These are phyloP conservation scores for Apiotrichum sp. DNA, from an alignment of 1,284 basidiomycete species.

Conservation along the genomic window DNA sequence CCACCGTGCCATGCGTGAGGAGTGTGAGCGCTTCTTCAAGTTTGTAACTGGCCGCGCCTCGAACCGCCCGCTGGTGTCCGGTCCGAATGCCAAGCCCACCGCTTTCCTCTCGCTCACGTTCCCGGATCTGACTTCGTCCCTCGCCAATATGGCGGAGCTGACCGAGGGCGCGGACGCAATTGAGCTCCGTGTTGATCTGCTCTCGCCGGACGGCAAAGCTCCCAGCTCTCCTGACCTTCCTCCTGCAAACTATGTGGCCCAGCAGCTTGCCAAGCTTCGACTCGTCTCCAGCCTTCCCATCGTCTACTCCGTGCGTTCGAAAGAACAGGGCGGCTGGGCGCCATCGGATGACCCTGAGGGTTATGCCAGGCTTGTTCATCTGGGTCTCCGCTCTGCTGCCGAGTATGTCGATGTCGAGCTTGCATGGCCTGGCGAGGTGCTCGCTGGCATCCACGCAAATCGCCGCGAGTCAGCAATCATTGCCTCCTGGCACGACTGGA, in stretches of 20 bases:
- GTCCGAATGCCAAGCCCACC: constrained; percentile 56
- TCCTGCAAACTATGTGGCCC: constrained; percentile 64
- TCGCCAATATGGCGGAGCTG: constrained; percentile 65
- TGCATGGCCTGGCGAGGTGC: constrained; percentile 60
- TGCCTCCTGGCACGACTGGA: constrained; percentile 92
- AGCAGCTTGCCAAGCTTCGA: constrained; percentile 75
- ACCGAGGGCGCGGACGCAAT: constrained; percentile 84
- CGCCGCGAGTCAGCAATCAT: constrained; percentile 77
- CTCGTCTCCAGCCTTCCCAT: constrained; percentile 75
- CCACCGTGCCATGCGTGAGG: constrained; percentile 34
- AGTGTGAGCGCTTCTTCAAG: constrained; percentile 64
- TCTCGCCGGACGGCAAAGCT: constrained; percentile 54
- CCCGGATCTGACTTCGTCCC: constrained; percentile 70
- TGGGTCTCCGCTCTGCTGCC: constrained; percentile 75
- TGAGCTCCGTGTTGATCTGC: constrained; percentile 86
- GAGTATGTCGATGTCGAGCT: constrained; percentile 94
- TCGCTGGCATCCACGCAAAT: constrained; percentile 57
- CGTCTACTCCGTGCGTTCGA: constrained; percentile 85
- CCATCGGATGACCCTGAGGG: constrained; percentile 70
- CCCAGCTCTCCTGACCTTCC: constrained; percentile 57
- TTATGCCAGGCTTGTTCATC: constrained; percentile 68
- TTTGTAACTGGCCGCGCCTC: constrained; percentile 72
- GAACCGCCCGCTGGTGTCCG: constrained; percentile 52
- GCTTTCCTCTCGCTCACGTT: constrained; percentile 92
- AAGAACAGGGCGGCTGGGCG: constrained; percentile 85